These are phyloP conservation scores for Trichocladium uniseriatum DNA, from an alignment of 495 filamentous ascomycete species.

Conservation along the genomic window DNA sequence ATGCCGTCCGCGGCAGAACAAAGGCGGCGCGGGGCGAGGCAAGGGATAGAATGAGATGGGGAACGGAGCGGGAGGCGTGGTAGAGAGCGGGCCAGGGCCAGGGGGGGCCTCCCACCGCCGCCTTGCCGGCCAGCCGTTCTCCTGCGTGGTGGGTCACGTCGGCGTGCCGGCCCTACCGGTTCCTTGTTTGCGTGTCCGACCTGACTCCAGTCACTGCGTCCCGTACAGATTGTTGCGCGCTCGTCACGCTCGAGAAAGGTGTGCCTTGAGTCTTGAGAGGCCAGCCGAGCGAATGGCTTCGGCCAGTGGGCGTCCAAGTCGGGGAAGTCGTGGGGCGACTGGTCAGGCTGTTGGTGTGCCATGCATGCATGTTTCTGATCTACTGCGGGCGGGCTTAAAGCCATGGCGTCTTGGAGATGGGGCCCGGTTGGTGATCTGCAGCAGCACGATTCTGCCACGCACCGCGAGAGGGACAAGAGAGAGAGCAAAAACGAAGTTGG, in stretches of 20 bases:
- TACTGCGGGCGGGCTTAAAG: neutral
- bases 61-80: neutral
- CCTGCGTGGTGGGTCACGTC: neutral
- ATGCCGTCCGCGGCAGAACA: too few relatives aligned
- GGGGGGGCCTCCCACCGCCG: too few relatives aligned
- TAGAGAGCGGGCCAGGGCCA: neutral
- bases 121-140: slow-evolving; percentile 10
- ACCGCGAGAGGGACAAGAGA: too few relatives aligned
- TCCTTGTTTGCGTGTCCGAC: neutral
- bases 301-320: slow-evolving; percentile 7
- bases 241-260: neutral
- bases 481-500: too few relatives aligned
- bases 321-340: slow-evolving; percentile 10
- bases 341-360: slow-evolving; percentile 2
- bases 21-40: neutral
- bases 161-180: slow-evolving; percentile 1
- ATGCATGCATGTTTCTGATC: slow-evolving; percentile 2
- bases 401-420: neutral
- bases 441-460: too few relatives aligned
- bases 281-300: neutral
- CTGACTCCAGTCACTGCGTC: too few relatives aligned
- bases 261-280: slow-evolving; percentile 8
- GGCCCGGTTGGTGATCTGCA: too few relatives aligned
- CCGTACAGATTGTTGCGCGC: too few relatives aligned
- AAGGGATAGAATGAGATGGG: neutral